Evolutionary conservation across 768 basidiomycete species (phyloP), one percentile per base, ranked within the genome.

Genomic region (Lepiota venenata): DNA sequence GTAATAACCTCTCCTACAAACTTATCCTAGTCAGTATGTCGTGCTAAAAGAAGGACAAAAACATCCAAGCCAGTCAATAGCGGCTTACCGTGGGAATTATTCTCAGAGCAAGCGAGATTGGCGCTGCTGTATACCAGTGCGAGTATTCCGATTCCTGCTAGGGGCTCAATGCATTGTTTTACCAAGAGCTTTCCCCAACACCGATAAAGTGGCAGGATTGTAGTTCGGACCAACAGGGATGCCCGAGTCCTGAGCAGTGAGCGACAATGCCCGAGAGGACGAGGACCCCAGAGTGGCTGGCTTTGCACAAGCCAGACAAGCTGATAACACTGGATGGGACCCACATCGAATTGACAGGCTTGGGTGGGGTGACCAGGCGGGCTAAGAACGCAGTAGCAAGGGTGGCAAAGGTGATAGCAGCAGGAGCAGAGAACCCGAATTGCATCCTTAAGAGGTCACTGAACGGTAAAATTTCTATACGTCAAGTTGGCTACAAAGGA

Each of bases 61-160:
- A 21, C 46, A 52, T 16, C 54, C 22, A 27, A 4, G 25, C 3
- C n/a, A 38, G 32, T 32, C 9, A 8, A 8, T 32, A 32, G 32
- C 9, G 11, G 50, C 65, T 60, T 58, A 68, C 67, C 56, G 63
- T 63, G 66, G 29, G 43, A 55, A 57, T 68, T 64, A 53, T 64
- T 55, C 15, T 60, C 59, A 60, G 67, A 69, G 62, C 68, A 71
- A 27, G 67, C 67, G n/a, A 66, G 50, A n/a, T 68, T 60, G 10
- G 63, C 57, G 52, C 61, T 39, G 61, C 68, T 68, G 41, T 32
- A 32, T 2, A 11, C 10, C 9, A 11, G 9, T 32, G n/a, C n/a
- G 4, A 32, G 4, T 8, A 32, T 32, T 3, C 10, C 8, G 32
- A 11, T 4, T 9, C 9, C 32, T 11, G 8, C 32, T 11, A 32